Evolutionary conservation across 2,329 filamentous ascomycete genomes (phyloP).

Genomic region (Conoideocrella luteorostrata): DNA sequence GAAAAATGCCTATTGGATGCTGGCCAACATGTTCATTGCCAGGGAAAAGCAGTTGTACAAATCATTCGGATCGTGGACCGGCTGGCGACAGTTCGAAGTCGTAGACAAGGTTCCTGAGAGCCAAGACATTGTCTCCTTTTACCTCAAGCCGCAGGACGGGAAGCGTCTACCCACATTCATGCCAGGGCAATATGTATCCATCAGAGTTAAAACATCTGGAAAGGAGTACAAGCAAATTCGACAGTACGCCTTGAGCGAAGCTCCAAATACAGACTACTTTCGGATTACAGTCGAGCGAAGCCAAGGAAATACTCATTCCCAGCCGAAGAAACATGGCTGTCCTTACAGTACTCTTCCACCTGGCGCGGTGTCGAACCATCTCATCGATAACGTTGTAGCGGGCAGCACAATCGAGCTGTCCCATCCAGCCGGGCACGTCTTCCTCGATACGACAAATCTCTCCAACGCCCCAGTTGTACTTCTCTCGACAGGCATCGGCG

Average conservation of each 20-base stretch:
- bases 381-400: slow-evolving; percentile 54
- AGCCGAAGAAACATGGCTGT: slow-evolving; percentile 14
- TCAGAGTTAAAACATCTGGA: slow-evolving; percentile 51
- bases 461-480: slow-evolving; percentile 47
- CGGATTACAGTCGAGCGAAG: slow-evolving; percentile 68
- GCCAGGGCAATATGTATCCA: slow-evolving; percentile 67
- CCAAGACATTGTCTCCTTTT: slow-evolving; percentile 64
- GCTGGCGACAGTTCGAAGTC: slow-evolving; percentile 63
- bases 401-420: slow-evolving; percentile 60
- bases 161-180: slow-evolving; percentile 55
- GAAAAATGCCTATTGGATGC: slow-evolving; percentile 65
- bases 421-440: slow-evolving; percentile 60
- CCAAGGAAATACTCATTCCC: slow-evolving; percentile 34
- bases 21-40: slow-evolving; percentile 65
- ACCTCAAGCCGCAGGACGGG: slow-evolving; percentile 57
- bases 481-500: slow-evolving; percentile 55
- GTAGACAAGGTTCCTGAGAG: slow-evolving; percentile 58
- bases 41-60: slow-evolving; percentile 59
- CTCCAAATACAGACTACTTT: slow-evolving; percentile 55
- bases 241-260: slow-evolving; percentile 68
- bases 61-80: slow-evolving; percentile 54
- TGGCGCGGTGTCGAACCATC: slow-evolving; percentile 62
- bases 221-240: slow-evolving; percentile 57
- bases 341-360: slow-evolving; percentile 40
- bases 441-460: slow-evolving; percentile 37